Base-by-base conservation (phyloP, 768 basidiomycete species). In the Hortiboletus flavorubellus region DNA sequence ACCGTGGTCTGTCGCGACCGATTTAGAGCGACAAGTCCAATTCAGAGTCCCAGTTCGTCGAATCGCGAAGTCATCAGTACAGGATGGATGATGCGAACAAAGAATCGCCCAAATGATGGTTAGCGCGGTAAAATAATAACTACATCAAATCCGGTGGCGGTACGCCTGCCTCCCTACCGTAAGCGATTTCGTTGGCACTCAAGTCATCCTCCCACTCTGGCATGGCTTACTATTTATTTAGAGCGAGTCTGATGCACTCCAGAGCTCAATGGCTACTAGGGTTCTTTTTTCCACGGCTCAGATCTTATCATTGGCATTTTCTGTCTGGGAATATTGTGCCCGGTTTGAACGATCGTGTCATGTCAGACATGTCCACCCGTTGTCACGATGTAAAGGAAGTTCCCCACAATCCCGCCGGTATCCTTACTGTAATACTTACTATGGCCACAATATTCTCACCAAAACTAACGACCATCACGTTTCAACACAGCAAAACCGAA, bases 281-380 rank as follows among this genome's bases (percentile, higher is more conserved):
- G 42, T 34, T 9, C 26, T 51, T 52, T 53, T 35, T 54, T 34
- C 34, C 31, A 55, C 34, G 30, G 39, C 9, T 34, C 53, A 14
- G 34, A 15, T 55, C 21, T 15, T 18, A 8, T 56, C 30, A n/a
- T 37, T 56, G 53, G 21, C 55, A 42, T 42, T 46, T 56, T 42
- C 53, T 56, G 46, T 55, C 41, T 43, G 33, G 31, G 29, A 11
- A 21, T 41, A 30, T 45, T 55, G 43, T 46, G 29, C 6, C 34
- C 34, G 34, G 34, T 34, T 34, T 5, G 34, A 14, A 34, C 39
- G 16, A 38, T 48, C 44, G 30, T 11, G 30, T 43, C 15, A 9
- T 18, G 33, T 33, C 42, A 54, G 33, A 40, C 31, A 29, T 31
- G 54, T 18, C 53, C 23, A 40, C 46, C 46, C 26, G 26, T 53